Base-by-base conservation (phyloP, 306 rosid genomes). In the Hippophae rhamnoides region DNA sequence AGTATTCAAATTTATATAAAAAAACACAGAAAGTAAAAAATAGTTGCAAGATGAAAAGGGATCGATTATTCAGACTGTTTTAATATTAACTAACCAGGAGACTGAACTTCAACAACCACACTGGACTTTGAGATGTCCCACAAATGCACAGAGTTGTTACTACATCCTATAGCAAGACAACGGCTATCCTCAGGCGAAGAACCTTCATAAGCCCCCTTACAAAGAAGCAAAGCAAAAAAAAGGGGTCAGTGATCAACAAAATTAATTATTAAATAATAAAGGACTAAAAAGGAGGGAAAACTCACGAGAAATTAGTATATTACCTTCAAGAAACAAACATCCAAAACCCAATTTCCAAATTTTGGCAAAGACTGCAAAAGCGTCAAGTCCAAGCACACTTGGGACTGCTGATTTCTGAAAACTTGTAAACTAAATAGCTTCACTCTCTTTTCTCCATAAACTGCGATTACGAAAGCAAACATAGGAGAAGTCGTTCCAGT, bases 261-360 rank as follows among this genome's bases (percentile, higher is more conserved):
- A 18, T 41, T 10, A 7, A 51, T 11, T 13, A 10, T 9, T 26
- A 46, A 12, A 31, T 48, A 6, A 14, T 18, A 45, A 31, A 45
- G 26, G n/a, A 26, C 0, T 23, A 45, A 3, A 9, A 60, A 6
- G 27, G 27, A 13, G 38, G n/a, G 7, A 11, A 7, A 13, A 0
- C 13, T 26, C 40, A 10, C 23, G 41, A 3, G 10, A n/a, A 26
- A 50, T 31, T 48, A 13, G 42, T 6, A 6, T 48, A 5, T 54
- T 63, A 90, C 98, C 95, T 75, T 72, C 66, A 92, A 70, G 76
- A 85, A 87, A 70, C 86, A 78, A 78, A 77, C 89, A 73, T 92
- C 95, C 83, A 92, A 73, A 58, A 92, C 86, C 98, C 96, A 92
- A 58, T 81, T 79, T 41, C 56, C 62, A 52, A 85, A 83, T 74